A percentile compares a stretch with the other conserved stretches of the same genome.
Conservation (phyloP, 371 early-diverging fungal genomes). For the Mortierella sp. region DNA sequence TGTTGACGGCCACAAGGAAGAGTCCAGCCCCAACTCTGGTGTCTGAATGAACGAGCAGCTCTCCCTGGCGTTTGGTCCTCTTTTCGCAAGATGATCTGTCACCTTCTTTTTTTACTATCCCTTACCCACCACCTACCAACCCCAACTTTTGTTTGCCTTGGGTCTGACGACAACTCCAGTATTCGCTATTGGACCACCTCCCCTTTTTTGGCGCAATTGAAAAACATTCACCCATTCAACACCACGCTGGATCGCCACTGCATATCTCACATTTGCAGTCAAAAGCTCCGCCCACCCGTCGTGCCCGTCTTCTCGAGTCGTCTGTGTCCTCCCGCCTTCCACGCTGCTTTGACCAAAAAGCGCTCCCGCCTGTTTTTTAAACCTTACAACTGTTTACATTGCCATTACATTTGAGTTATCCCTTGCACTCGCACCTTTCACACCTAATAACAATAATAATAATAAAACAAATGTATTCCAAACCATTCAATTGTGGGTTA, state of each 20-base stretch:
- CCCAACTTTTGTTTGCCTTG: neutral
- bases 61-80: neutral
- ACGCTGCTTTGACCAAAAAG: neutral
- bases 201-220: constrained; percentile 7
- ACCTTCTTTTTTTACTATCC: neutral
- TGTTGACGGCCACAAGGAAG: neutral
- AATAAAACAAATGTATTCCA: neutral
- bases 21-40: neutral
- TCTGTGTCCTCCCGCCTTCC: neutral
- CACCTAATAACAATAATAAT: neutral
- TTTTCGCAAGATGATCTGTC: neutral
- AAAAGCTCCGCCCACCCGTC: neutral
- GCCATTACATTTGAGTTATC: neutral
- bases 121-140: neutral
- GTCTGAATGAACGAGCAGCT: constrained; percentile 2
- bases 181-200: constrained; percentile 2
- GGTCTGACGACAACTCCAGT: constrained; percentile 2
- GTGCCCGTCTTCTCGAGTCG: constrained; percentile 8
- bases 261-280: neutral
- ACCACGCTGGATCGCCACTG: neutral
- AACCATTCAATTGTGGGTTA: neutral
- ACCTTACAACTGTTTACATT: constrained; percentile 1
- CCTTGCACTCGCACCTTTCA: neutral
- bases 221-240: neutral
- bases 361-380: neutral